Percentiles rank a stretch among this genome's conserved stretches.
Evolutionary conservation across 139 green algal species (phyloP).

Genomic region (Volvox reticuliferus): DNA sequence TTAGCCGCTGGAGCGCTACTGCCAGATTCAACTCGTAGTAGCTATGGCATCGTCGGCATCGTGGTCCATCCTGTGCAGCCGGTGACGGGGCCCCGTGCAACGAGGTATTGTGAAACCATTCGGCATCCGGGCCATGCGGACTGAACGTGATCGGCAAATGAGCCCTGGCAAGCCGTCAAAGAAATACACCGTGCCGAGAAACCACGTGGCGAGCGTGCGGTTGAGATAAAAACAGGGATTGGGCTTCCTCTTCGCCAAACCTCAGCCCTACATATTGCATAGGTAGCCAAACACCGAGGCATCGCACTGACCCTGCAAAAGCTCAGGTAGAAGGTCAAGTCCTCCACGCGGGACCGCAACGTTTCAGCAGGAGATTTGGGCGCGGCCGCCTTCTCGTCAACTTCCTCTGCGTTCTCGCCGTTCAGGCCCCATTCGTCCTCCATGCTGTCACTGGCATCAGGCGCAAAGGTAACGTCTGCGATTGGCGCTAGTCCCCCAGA

Average conservation of each 20-base stretch:
- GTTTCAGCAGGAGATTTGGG: background rate
- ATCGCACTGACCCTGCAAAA: background rate
- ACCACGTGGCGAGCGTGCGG: too few species aligned
- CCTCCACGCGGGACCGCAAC: background rate
- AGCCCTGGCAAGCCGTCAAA: too few species aligned
- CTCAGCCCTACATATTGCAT: too few species aligned
- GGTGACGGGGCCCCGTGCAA: too few species aligned
- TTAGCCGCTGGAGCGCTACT: background rate
- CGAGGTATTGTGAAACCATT: too few species aligned
- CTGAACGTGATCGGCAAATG: too few species aligned
- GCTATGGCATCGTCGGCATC: conserved; percentile 7
- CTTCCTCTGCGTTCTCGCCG: background rate
- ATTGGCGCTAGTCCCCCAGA: background rate
- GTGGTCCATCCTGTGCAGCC: background rate
- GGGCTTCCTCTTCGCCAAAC: too few species aligned
- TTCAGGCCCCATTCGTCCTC: background rate
- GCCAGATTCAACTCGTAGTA: conserved; percentile 22
- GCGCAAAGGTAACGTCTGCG: background rate
- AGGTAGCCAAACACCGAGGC: too few species aligned
- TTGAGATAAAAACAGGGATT: too few species aligned
- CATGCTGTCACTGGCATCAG: background rate
- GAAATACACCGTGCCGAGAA: too few species aligned
- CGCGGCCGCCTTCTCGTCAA: background rate
- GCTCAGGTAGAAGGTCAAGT: conserved; percentile 7
- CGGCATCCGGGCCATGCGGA: too few species aligned